Evolutionary conservation across 148 eudicot species (phyloP).

Genomic region (Heliamphora exappendiculata): DNA sequence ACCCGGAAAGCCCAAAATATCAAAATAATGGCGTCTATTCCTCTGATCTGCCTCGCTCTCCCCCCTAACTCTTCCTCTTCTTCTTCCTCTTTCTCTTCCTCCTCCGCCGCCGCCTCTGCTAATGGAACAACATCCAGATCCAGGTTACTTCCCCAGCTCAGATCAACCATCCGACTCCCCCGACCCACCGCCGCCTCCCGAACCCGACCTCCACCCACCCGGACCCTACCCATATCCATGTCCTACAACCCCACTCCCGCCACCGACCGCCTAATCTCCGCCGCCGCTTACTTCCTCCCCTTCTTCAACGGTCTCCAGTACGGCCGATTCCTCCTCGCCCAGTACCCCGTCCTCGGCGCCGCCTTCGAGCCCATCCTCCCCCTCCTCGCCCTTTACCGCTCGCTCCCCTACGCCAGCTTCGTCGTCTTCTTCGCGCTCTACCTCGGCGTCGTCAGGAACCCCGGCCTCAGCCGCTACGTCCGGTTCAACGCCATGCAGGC

Average conservation of each 20-base stretch:
- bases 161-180: constrained; percentile 9
- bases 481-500: constrained; percentile 88
- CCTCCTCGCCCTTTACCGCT: constrained; percentile 46
- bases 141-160: constrained; percentile 27
- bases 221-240: constrained; percentile 13
- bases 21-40: constrained; percentile 30
- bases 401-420: constrained; percentile 66
- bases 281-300: constrained; percentile 68
- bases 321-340: constrained; percentile 64
- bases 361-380: constrained; percentile 61
- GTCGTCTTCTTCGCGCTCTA: constrained; percentile 68
- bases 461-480: constrained; percentile 42
- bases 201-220: not conserved
- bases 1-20: not conserved
- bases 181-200: constrained; percentile 11
- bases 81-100: constrained; percentile 9
- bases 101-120: not conserved
- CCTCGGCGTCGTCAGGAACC: constrained; percentile 64
- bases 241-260: constrained; percentile 52
- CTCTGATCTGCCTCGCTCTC: constrained; percentile 67
- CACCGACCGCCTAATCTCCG: constrained; percentile 68
- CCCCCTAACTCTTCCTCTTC: constrained; percentile 5
- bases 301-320: constrained; percentile 79
- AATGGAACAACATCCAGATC: not conserved
- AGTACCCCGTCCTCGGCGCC: constrained; percentile 47